These are phyloP conservation scores for Ustilago xerochloae DNA, from an alignment of 1,284 basidiomycete genomes.

Conservation along the genomic window DNA sequence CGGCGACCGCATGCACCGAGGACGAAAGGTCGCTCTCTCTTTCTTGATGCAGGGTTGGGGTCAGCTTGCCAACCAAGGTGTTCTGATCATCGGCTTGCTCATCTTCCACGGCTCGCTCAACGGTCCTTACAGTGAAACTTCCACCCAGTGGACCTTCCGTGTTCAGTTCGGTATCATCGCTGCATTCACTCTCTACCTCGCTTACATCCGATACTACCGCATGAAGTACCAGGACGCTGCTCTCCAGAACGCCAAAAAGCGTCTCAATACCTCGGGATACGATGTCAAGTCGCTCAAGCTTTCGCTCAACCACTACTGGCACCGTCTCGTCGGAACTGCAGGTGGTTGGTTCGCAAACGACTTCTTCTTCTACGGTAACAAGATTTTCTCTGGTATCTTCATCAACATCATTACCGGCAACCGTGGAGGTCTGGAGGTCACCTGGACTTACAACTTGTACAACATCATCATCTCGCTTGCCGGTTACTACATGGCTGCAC, in stretches of 20 bases:
- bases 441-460: conserved; percentile 73
- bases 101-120: conserved; percentile 71
- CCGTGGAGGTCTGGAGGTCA: conserved; percentile 68
- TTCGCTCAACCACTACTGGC: conserved; percentile 71
- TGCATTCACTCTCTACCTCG: conserved; percentile 72
- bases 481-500: conserved; percentile 73
- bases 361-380: conserved; percentile 71
- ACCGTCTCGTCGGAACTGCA: conserved; percentile 71
- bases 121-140: conserved; percentile 69
- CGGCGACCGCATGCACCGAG: conserved; percentile 73
- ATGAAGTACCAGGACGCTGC: conserved; percentile 68
- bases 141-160: conserved; percentile 73
- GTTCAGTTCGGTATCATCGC: conserved; percentile 73
- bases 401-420: conserved; percentile 69
- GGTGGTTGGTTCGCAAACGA: conserved; percentile 72
- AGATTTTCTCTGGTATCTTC: conserved; percentile 67
- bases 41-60: conserved; percentile 73
- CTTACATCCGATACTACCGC: conserved; percentile 72
- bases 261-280: conserved; percentile 71
- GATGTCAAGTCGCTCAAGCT: conserved; percentile 71
- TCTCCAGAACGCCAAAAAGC: conserved; percentile 70
- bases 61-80: conserved; percentile 72
- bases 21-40: conserved; percentile 72
- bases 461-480: conserved; percentile 70
- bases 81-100: conserved; percentile 72